Evolutionary conservation across 768 basidiomycete species (phyloP).

Genomic region (Naganishia onofrii): DNA sequence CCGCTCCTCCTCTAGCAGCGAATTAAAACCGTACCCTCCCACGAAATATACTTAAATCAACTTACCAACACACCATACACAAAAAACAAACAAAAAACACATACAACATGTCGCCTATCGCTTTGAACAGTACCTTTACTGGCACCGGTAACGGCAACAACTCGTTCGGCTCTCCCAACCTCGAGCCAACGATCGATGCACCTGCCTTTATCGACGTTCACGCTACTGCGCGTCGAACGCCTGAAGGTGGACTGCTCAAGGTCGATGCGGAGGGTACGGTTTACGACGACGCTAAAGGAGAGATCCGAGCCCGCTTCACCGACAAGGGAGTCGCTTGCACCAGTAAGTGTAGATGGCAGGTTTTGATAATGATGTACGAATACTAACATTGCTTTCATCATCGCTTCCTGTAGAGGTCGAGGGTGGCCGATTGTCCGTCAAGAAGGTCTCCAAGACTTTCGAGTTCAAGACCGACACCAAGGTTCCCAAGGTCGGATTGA

Average conservation of each 20-base stretch:
- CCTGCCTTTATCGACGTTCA: constrained; percentile 37
- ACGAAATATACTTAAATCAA: constrained; percentile 44
- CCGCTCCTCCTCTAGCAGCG: constrained; percentile 62
- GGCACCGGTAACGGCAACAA: constrained; percentile 31
- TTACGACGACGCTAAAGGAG: constrained; percentile 43
- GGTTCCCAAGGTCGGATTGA: constrained; percentile 90
- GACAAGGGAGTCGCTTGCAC: constrained; percentile 55
- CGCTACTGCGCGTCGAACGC: constrained; percentile 44
- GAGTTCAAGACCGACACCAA: constrained; percentile 87
- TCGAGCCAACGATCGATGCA: constrained; percentile 16
- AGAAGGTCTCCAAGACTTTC: constrained; percentile 72
- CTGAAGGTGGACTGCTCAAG: constrained; percentile 48
- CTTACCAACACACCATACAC: constrained; percentile 33
- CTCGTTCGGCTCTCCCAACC: constrained; percentile 41
- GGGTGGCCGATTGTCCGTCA: constrained; percentile 73
- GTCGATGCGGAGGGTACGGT: constrained; percentile 41
- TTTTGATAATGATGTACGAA: background rate
- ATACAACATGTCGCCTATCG: constrained; percentile 47
- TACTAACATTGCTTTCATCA: constrained; percentile 42
- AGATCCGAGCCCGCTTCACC: constrained; percentile 43
- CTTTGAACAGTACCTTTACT: constrained; percentile 36
- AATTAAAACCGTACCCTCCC: constrained; percentile 39
- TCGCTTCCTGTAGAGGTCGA: constrained; percentile 55
- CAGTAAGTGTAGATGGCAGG: constrained; percentile 57
- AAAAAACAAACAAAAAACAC: constrained; percentile 36